Evolutionary conservation across 306 rosid species (phyloP).

Genomic region (Medicago truncatula): MtrunA17r5.0-ANR NC_053044.1:33366501-33367000

Average conservation of each 20-base stretch:
- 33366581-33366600: neutral
- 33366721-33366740: conserved; percentile 27
- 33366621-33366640: neutral
- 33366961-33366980: conserved; percentile 10
- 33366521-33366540: neutral
- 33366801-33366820: neutral
- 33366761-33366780: conserved; percentile 25
- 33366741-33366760: conserved; percentile 25
- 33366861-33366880: neutral
- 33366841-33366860: no score
- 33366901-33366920: conserved; percentile 3
- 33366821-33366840: neutral
- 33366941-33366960: neutral
- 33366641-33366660: conserved; percentile 15
- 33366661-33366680: conserved; percentile 20
- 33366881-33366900: neutral
- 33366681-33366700: conserved; percentile 33
- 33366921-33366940: neutral
- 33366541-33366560: neutral
- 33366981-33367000: neutral
- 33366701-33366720: conserved; percentile 27
- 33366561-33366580: neutral
- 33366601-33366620: neutral
- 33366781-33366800: neutral
- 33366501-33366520: conserved; percentile 15